Conservation (phyloP, 768 basidiomycete genomes). For the Postia placenta region DNA sequence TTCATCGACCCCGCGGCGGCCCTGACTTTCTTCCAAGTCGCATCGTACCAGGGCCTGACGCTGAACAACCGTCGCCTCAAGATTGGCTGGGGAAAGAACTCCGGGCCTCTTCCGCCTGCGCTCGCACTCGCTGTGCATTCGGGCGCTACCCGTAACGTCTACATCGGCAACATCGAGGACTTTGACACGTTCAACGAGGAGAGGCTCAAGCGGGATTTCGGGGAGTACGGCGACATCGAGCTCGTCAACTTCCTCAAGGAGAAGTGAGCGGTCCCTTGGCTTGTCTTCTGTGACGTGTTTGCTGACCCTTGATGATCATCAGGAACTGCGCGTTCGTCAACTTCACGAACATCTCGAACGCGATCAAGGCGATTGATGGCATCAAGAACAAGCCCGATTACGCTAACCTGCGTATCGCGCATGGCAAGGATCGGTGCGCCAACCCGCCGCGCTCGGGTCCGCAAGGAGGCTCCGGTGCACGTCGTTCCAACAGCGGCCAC, state of each 20-base stretch:
- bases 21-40: constrained; percentile 90
- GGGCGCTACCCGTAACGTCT: constrained; percentile 95
- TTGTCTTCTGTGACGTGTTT: constrained; percentile 2
- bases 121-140: constrained; percentile 85
- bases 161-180: constrained; percentile 93
- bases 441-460: constrained; percentile 85
- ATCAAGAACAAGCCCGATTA: constrained; percentile 93
- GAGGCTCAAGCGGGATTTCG: constrained; percentile 87
- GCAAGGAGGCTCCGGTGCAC: constrained; percentile 54
- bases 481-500: constrained; percentile 41
- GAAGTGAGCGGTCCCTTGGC: constrained; percentile 59
- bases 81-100: constrained; percentile 97
- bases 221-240: constrained; percentile 95
- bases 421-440: constrained; percentile 94
- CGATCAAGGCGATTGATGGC: constrained; percentile 97
- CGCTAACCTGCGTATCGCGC: constrained; percentile 80
- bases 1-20: constrained; percentile 94
- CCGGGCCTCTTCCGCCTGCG: constrained; percentile 78
- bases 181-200: constrained; percentile 91
- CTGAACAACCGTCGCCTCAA: constrained; percentile 93
- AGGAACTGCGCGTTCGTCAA: constrained; percentile 97
- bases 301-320: constrained; percentile 2
- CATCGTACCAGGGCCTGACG: constrained; percentile 82
- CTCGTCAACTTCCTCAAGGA: constrained; percentile 93
- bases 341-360: constrained; percentile 91